phyloP scores from a whole-genome alignment of 1,139 yeast species.

The Geotrichum restrictum region DNA sequence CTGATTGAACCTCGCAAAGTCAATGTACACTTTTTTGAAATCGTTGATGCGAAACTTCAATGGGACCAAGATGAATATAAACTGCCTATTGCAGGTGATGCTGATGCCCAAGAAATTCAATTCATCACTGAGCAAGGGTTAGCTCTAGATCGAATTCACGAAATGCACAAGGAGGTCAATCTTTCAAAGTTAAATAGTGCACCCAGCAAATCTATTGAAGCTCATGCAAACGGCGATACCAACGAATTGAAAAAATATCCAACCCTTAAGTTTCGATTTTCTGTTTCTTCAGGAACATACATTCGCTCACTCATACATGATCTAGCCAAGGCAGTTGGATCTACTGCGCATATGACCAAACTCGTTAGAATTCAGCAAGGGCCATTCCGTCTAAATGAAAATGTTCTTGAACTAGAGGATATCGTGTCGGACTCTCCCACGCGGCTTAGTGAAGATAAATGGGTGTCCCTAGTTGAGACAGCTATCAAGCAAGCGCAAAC shows the following conservation, averaged over 20 bases:
- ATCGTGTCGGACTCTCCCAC: constrained; percentile 36
- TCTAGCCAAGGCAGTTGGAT: constrained; percentile 72
- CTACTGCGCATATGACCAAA: constrained; percentile 86
- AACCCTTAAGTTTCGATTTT: constrained; percentile 59
- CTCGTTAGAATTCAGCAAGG: constrained; percentile 72
- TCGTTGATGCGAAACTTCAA: constrained; percentile 41
- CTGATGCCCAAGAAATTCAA: constrained; percentile 39
- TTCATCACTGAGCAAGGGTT: background rate
- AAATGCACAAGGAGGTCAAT: too few species aligned
- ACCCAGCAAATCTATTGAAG: background rate
- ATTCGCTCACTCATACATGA: constrained; percentile 90
- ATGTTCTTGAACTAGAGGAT: constrained; percentile 64
- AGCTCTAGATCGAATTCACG: too few species aligned
- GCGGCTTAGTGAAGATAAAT: background rate
- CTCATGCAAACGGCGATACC: background rate
- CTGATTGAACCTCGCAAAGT: constrained; percentile 74
- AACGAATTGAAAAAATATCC: constrained; percentile 28
- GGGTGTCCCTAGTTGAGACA: constrained; percentile 9
- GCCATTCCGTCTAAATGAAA: constrained; percentile 71
- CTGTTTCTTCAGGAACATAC: constrained; percentile 92
- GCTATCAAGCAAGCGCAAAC: background rate
- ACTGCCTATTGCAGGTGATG: constrained; percentile 37
- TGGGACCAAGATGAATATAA: constrained; percentile 35
- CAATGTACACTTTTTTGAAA: constrained; percentile 51
- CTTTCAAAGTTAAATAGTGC: constrained; percentile 3